Evolutionary conservation across 495 filamentous ascomycete genomes (phyloP), one percentile per base, ranked within the genome.

Genomic region (Chaetomium fimeti): DNA sequence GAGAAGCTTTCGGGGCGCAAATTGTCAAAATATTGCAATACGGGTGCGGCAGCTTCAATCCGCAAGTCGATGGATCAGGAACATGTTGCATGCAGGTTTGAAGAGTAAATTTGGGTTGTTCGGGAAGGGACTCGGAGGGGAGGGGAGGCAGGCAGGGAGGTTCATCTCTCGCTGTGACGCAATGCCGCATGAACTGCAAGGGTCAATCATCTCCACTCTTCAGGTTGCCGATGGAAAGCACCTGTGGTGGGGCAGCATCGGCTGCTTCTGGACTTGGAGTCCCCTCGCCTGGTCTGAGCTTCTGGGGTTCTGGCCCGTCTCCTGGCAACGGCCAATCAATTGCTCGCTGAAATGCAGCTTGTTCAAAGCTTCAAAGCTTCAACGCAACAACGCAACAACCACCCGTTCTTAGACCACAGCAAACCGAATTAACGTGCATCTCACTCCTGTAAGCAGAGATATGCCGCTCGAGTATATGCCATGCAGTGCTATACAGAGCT

Each of bases 401-500:
- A 8, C 20, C 25, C 2, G 9, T 53, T 29, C 49, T 25, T 13
- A n/a, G n/a, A n/a, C n/a, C n/a, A 29, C 49, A 27, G 24, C 12
- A 53, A 53, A n/a, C 12, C 32, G 8, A 36, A 1, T 11, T 36
- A 11, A 36, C 32, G 32, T 36, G 8, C 1, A 52, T 24, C 48
- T 12, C n/a, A 28, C 22, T 15, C 12, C 12, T 36, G 13, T 0
- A 52, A 24, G 13, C 9, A 57, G 38, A 64, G 70, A 74, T 61
- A 75, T 74, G 72, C 66, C 18, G 60, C 47, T 45, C 45, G 59
- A 40, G 58, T n/a, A 28, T 15, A 25, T 8, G 62, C 47, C 6
- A 85, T 85, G 83, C 83, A 85, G 71, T 83, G 81, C 79, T 98
- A 97, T 80, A 91, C 91, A 66, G 92, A 97, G 82, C 79, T 99